Evolutionary conservation across 352 stramenopile genomes (phyloP), one percentile per base, ranked within the genome.

Genomic region (Phytophthora cactorum): DNA sequence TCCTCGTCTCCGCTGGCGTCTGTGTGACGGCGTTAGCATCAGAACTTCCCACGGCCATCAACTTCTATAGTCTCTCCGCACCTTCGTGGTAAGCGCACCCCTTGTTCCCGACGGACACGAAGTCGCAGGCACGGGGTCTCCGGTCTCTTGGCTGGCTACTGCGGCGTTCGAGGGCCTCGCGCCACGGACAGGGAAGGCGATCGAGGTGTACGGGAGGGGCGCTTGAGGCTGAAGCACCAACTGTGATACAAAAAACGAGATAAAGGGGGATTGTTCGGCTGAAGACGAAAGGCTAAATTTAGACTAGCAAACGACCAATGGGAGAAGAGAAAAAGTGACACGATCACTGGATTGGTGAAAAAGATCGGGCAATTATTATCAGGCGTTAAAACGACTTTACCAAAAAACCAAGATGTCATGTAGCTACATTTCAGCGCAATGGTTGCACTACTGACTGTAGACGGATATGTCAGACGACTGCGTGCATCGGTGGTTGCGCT

Each of bases 31-130:
- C 50, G 53, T 77, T 75, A 78, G 63, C 54, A 66, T 61, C 51
- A 72, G 45, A 72, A 60, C 34, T 22, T 44, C 47, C 39, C 44
- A 59, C 41, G 31, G 41, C 44, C 65, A 66, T 68, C 10, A 68
- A 67, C 46, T 44, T 58, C 36, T 58, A 43, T 45, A 43, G 17
- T 41, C 34, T 59, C 25, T 54, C 25, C 70, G 70, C 66, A 78
- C 70, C 70, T 78, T 78, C 70, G 70, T 78, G 56, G 70, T 78
- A 67, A 57, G 64, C 53, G 49, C 17, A 44, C 59, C 39, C 66
- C 34, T 58, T 43, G 17, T 60, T 75, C 44, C 45, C 54, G 50
- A 66, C 44, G 29, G 29, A 66, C 52, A 32, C 52, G 25, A 58
- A 25, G 50, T 45, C 31, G 50, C 56, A 47, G 54, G 43, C 41